phyloP scores from a whole-genome alignment of 169 alveolate species.

The Perkinsus olseni region DNA sequence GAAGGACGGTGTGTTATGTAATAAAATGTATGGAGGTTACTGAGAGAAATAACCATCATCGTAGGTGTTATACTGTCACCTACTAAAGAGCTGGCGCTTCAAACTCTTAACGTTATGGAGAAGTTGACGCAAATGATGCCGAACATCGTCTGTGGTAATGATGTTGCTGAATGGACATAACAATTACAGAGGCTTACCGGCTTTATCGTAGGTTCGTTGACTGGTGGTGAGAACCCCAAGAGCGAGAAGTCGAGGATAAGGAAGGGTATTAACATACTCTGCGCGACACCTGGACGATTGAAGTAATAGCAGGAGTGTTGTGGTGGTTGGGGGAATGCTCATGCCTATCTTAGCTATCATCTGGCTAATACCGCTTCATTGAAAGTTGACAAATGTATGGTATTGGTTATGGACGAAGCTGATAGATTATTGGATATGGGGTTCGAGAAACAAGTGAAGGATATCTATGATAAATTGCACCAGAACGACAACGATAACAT shows the following conservation, averaged over 20 bases:
- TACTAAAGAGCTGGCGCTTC: conserved; percentile 75
- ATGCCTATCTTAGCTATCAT: conserved; percentile 56
- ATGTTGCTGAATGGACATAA: no score
- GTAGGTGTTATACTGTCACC: conserved; percentile 61
- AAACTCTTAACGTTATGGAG: conserved; percentile 44
- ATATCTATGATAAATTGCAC: conserved; percentile 47
- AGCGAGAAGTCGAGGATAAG: conserved; percentile 73
- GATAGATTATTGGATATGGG: conserved; percentile 93
- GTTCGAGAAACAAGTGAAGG: conserved; percentile 76
- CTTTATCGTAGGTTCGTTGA: no score
- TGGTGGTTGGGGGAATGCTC: background rate
- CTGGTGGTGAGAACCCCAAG: conserved; percentile 74
- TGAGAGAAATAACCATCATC: background rate
- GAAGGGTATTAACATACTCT: conserved; percentile 79
- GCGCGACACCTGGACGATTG: conserved; percentile 94
- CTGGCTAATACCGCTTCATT: conserved; percentile 76
- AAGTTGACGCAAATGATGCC: conserved; percentile 34
- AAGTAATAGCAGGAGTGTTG: background rate
- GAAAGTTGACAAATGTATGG: conserved; percentile 58
- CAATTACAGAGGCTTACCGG: no score
- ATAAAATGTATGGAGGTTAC: no score
- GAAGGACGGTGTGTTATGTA: conserved; percentile 63
- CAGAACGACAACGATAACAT: conserved; percentile 3
- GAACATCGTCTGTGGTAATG: conserved; percentile 49
- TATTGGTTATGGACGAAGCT: conserved; percentile 89